A percentile compares a stretch with the other conserved stretches of the same genome.
Evolutionary conservation across 2,329 filamentous ascomycete species (phyloP).

Genomic region (Chaetomiaceae sp.): DNA sequence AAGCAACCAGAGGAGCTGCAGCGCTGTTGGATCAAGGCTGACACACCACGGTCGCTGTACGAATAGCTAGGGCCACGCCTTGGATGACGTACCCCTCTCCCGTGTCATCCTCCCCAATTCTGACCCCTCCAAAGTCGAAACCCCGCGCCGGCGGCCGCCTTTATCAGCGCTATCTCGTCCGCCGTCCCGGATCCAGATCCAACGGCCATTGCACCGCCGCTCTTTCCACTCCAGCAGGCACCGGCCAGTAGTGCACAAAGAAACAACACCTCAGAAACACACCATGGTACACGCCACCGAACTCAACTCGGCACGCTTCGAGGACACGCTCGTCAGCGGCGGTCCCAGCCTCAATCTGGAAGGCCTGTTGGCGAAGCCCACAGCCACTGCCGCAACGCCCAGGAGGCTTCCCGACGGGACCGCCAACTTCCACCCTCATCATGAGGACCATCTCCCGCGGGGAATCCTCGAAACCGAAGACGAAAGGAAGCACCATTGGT

Average conservation of each 20-base stretch:
- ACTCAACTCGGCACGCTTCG: slow-evolving; percentile 11
- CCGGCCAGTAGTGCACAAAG: background rate
- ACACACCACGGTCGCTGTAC: slow-evolving; percentile 16
- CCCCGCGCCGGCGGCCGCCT: slow-evolving; percentile 19
- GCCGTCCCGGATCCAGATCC: background rate
- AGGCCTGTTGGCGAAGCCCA: slow-evolving; percentile 17
- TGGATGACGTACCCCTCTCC: slow-evolving; percentile 24
- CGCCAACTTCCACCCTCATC: slow-evolving; percentile 7
- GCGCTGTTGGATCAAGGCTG: slow-evolving; percentile 1
- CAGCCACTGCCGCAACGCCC: slow-evolving; percentile 12
- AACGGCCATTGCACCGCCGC: slow-evolving; percentile 10
- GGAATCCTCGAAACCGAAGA: slow-evolving; percentile 28
- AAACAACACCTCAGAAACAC: slow-evolving; percentile 2
- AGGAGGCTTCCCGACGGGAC: slow-evolving; percentile 6
- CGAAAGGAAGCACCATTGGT: slow-evolving; percentile 44
- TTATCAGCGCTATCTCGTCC: slow-evolving; percentile 17
- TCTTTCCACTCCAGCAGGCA: slow-evolving; percentile 18
- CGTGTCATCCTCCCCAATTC: slow-evolving; percentile 13
- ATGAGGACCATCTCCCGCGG: slow-evolving; percentile 26
- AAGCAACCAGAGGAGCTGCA: slow-evolving; percentile 5
- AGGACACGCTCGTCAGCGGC: slow-evolving; percentile 10
- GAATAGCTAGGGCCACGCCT: slow-evolving; percentile 25
- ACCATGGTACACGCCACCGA: slow-evolving; percentile 22
- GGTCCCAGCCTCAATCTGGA: slow-evolving; percentile 12
- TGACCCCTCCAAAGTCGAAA: slow-evolving; percentile 19